phyloP scores from a whole-genome alignment of 1,139 yeast species.

The Fermentozyma sake region DNA sequence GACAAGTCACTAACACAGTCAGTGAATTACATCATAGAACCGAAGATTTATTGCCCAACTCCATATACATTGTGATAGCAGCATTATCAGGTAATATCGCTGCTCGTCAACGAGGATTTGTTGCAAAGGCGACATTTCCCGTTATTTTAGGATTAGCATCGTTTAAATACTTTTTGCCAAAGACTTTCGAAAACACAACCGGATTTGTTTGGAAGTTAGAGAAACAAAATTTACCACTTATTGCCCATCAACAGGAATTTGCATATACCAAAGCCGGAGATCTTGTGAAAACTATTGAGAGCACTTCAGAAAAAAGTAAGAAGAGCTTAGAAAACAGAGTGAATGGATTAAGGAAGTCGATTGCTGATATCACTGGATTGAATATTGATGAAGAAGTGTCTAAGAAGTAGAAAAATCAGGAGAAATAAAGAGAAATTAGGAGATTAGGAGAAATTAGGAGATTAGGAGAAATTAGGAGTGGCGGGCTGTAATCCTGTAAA shows the following conservation, averaged over 20 bases:
- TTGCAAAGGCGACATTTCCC: conserved; percentile 61
- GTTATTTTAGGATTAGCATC: conserved; percentile 62
- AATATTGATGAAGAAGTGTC: conserved; percentile 60
- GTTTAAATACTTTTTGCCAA: conserved; percentile 72
- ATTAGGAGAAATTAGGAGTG: too few species aligned
- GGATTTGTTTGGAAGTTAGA: conserved; percentile 65
- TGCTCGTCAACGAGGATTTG: conserved; percentile 65
- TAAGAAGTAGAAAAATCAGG: conserved; percentile 49
- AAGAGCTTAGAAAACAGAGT: conserved; percentile 36
- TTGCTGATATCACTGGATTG: conserved; percentile 65
- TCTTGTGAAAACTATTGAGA: conserved; percentile 39
- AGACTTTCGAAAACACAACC: conserved; percentile 65
- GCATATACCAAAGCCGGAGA: conserved; percentile 45
- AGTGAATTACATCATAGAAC: conserved; percentile 64
- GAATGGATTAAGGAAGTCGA: conserved; percentile 39
- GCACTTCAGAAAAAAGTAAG: conserved; percentile 34
- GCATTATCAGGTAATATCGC: conserved; percentile 75
- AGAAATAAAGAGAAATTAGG: conserved; percentile 4
- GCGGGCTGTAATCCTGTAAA: too few species aligned
- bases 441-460: too few species aligned
- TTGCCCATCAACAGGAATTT: conserved; percentile 61
- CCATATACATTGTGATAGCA: conserved; percentile 69
- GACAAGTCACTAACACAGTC: conserved; percentile 61
- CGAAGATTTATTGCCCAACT: conserved; percentile 76
- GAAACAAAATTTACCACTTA: conserved; percentile 54